Percentiles rank a stretch among this genome's conserved stretches.
Conservation (phyloP, 116 monocot genomes). For the Posidonia oceanica region DNA sequence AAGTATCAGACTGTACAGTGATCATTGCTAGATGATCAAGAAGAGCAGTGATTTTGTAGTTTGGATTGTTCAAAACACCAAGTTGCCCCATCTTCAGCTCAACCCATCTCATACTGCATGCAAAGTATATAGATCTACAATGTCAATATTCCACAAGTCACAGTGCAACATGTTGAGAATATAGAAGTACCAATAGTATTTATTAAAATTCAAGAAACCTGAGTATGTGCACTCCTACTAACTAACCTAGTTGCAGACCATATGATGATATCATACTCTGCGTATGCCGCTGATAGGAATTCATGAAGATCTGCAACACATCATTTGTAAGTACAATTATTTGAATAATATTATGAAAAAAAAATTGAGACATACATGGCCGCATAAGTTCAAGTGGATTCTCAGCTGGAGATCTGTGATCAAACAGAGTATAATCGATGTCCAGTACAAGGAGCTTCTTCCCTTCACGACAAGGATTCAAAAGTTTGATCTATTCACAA, state of each 20-base stretch:
- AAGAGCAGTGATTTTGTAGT: conserved; percentile 88
- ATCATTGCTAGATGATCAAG: conserved; percentile 96
- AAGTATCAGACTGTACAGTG: conserved; percentile 74
- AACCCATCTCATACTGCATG: conserved; percentile 95
- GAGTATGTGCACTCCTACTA: neutral
- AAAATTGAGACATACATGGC: conserved; percentile 50
- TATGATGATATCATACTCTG: conserved; percentile 92
- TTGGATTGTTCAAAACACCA: conserved; percentile 77
- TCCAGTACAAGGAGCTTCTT: conserved; percentile 96
- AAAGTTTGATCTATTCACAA: conserved; percentile 56
- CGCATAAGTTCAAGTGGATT: conserved; percentile 95
- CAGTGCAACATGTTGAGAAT: too few relatives aligned
- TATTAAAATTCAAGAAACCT: neutral
- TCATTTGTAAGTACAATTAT: neutral
- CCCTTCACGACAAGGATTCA: conserved; percentile 79
- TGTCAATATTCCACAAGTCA: neutral
- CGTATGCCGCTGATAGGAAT: conserved; percentile 80
- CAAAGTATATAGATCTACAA: neutral
- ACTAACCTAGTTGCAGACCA: conserved; percentile 96
- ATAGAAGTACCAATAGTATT: too few relatives aligned
- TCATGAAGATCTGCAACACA: conserved; percentile 85
- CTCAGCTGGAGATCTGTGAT: conserved; percentile 91
- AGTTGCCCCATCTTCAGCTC: conserved; percentile 94
- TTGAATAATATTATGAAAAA: neutral
- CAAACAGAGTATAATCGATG: conserved; percentile 96